Evolutionary conservation across 176 grass and related monocot species (phyloP), one percentile per base, ranked within the genome.

Genomic region (Thinopyrum elongatum): DNA sequence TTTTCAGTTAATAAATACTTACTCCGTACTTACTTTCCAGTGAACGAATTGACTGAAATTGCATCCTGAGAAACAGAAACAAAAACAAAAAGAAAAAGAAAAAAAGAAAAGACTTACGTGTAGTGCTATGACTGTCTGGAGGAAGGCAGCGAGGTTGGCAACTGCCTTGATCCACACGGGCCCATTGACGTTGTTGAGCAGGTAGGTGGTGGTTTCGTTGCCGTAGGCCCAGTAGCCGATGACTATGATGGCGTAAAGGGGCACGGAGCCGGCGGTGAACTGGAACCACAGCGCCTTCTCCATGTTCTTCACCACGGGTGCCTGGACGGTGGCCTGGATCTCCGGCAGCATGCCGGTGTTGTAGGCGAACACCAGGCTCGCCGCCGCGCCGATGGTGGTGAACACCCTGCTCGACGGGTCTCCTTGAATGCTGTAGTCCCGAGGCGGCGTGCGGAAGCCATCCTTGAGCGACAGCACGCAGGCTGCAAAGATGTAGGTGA

Each of bases 281-380:
- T 95, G 90, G 69, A 95, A 92, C 87, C 87, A 92, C 41, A 95
- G 78, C 34, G 90, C 93, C 65, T 88, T 95, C 57, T 90, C 90
- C 85, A 95, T 95, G 82, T 95, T 92, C 51, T 85, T 90, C 66
- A 95, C 70, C 41, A 92, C 87, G 21, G 93, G 93, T 2, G 82
- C 81, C 42, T 81, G 86, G 47, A 95, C 58, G 1, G 93, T 95
- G 17, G 93, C 93, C 87, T 95, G 90, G 89, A 95, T 95, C 81
- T 95, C 93, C 25, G 93, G 93, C 16, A 92, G 67, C 93, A 95
- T 95, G 35, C 93, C 93, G 4, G 93, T 95, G 82, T 92, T 95
- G 74, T 95, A 95, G 23, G 93, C 85, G 76, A 95, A 95, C 70
- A 95, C 88, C 42, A 92, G 90, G 82, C 74, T 95, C 3, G 93